These are phyloP conservation scores for Penicillium olsonii DNA, from an alignment of 2,329 filamentous ascomycete genomes.

Conservation along the genomic window DNA sequence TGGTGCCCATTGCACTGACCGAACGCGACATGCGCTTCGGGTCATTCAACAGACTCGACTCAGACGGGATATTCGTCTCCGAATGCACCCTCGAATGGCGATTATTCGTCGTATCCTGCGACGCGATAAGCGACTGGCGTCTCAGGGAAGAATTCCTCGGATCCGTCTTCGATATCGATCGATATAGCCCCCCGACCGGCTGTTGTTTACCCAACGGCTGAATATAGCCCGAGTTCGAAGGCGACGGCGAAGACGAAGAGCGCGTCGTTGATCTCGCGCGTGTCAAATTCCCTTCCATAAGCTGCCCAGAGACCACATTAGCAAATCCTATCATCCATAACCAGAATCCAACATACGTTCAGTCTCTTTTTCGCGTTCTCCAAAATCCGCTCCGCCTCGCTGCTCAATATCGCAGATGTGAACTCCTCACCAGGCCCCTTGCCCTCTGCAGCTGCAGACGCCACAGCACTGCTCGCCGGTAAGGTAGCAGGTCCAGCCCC, in stretches of 20 bases:
- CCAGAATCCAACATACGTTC: conserved; percentile 63
- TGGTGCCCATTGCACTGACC: conserved; percentile 58
- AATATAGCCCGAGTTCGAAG: conserved; percentile 19
- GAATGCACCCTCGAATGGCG: conserved; percentile 64
- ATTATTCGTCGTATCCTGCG: conserved; percentile 41
- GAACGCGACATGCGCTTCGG: conserved; percentile 57
- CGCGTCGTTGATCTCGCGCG: conserved; percentile 72
- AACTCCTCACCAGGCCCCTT: conserved; percentile 60
- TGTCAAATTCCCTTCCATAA: conserved; percentile 89
- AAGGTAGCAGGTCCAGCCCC: conserved; percentile 2
- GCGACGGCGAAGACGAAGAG: conserved; percentile 46
- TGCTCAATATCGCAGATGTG: conserved; percentile 74
- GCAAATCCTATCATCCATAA: no score
- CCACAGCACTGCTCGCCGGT: conserved; percentile 29
- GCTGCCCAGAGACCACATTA: no score
- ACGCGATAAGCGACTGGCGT: conserved; percentile 38
- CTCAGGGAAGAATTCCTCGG: conserved; percentile 49
- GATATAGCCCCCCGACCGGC: conserved; percentile 44
- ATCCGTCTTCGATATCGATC: conserved; percentile 43
- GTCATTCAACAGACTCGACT: conserved; percentile 30
- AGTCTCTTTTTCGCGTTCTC: conserved; percentile 89
- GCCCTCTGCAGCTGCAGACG: conserved; percentile 39
- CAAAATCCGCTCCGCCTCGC: conserved; percentile 83
- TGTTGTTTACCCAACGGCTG: conserved; percentile 33
- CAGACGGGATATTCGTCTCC: conserved; percentile 57